Evolutionary conservation across 352 stramenopile genomes (phyloP), one percentile per base, ranked within the genome.

Genomic region (Phytophthora constricta): DNA sequence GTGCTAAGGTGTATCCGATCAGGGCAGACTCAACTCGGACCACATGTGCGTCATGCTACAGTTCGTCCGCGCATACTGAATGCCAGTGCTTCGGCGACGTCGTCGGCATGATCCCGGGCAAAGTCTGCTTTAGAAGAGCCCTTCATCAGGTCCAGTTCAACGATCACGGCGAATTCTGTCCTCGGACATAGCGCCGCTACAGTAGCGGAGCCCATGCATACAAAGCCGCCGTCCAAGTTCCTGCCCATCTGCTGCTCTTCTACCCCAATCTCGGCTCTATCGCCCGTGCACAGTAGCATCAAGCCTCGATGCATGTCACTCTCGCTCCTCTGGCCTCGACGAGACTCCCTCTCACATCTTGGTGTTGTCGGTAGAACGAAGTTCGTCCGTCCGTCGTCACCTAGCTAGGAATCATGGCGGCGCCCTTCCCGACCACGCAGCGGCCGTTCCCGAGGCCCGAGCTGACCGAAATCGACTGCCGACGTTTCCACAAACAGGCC

Each of bases 401-500:
- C 53, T 28, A 53, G 0, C 62, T 46, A 31, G 39, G 52, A 34
- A 45, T 63, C 51, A 75, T 74, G 59, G 60, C 59, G 17, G 19
- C 17, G 25, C 67, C 68, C n/a, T 75, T 75, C 55, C 68, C 68
- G 28, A 49, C 71, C 4, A 49, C 61, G 14, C 43, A 70, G 48
- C 50, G 53, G 46, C 70, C 65, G 13, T 82, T 82, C 67, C 42
- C 52, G 23, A 70, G 62, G 13, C 53, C 77, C 27, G 57, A 71
- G 48, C 74, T 82, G 4, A 65, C 17, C n/a, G 67, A 79, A 8
- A 39, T 11, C 22, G 70, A 74, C 11, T 37, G 60, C 4, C 67
- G 67, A 4, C 67, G 45, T 25, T 79, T 79, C 58, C 71, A 79
- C 54, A 62, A 50, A 2, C 70, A 73, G 56, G 74, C 74, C 46